A percentile compares a stretch with the other conserved stretches of the same genome.
These are phyloP conservation scores for Phytophthora pistaciae DNA, from an alignment of 352 stramenopile species.

Conservation along the genomic window DNA sequence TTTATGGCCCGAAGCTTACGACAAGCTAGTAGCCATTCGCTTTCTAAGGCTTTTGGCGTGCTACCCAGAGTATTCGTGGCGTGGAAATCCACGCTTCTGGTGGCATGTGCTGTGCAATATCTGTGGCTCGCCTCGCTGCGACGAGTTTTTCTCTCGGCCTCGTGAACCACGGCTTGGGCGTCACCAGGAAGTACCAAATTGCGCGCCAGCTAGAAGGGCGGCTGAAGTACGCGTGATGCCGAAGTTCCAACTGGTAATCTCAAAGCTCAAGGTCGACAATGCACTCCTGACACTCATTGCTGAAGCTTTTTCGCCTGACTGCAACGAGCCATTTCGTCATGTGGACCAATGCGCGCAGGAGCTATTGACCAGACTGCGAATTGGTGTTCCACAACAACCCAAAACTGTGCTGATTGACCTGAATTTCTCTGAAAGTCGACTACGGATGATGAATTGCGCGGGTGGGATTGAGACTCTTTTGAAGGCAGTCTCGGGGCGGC, in stretches of 20 bases:
- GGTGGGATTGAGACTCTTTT: slow-evolving; percentile 11
- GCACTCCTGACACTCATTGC: slow-evolving; percentile 39
- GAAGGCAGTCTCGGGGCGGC: not conserved
- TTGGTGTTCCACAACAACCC: slow-evolving; percentile 3
- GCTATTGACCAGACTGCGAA: slow-evolving; percentile 13
- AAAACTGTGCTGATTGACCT: slow-evolving; percentile 33
- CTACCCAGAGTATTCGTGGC: slow-evolving; percentile 37
- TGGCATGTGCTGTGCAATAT: slow-evolving; percentile 21
- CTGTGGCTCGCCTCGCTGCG: slow-evolving; percentile 9
- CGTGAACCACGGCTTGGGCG: not conserved
- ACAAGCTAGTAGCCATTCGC: slow-evolving; percentile 39
- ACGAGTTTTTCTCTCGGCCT: slow-evolving; percentile 11
- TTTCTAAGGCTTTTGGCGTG: slow-evolving; percentile 38
- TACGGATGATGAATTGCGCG: slow-evolving; percentile 13
- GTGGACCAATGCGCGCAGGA: slow-evolving; percentile 30
- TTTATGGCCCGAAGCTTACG: not conserved
- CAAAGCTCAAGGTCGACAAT: slow-evolving; percentile 32
- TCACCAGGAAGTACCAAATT: not conserved
- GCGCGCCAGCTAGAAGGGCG: slow-evolving; percentile 8
- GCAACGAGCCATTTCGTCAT: slow-evolving; percentile 5
- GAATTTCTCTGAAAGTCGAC: slow-evolving; percentile 34
- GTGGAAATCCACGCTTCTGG: slow-evolving; percentile 48
- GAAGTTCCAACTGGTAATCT: slow-evolving; percentile 52
- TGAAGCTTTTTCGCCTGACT: slow-evolving; percentile 19
- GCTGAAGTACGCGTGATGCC: slow-evolving; percentile 29